A percentile compares a stretch with the other conserved stretches of the same genome.
Evolutionary conservation across 208 protist species (phyloP).

Genomic region (Plasmodiophora brassicae): DNA sequence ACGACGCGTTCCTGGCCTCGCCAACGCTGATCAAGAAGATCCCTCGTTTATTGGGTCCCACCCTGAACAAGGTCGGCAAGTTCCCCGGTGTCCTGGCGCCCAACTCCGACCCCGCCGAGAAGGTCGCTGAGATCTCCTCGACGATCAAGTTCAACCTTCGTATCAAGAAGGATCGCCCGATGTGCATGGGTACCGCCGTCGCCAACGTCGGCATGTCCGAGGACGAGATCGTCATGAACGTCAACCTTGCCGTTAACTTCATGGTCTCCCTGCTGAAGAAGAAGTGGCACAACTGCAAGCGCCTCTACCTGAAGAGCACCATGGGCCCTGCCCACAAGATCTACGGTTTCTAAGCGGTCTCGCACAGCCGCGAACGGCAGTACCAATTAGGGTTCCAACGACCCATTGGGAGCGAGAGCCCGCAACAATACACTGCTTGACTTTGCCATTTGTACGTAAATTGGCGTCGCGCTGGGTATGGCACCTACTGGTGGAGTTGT

Average conservation of each 20-base stretch:
- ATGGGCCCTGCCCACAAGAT: constrained; percentile 95
- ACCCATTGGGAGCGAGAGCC: background rate
- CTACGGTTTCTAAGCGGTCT: constrained; percentile 67
- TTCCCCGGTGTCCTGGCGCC: constrained; percentile 90
- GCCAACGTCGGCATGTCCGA: constrained; percentile 89
- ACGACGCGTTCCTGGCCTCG: constrained; percentile 95
- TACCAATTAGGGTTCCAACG: background rate
- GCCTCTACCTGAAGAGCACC: constrained; percentile 96
- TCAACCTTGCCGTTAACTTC: constrained; percentile 95
- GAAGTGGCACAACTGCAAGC: constrained; percentile 99
- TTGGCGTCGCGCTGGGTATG: too few relatives aligned
- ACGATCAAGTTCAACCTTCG: constrained; percentile 53
- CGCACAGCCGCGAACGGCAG: background rate
- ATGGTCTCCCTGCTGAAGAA: constrained; percentile 99
- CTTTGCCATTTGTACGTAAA: too few relatives aligned
- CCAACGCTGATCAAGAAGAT: constrained; percentile 95
- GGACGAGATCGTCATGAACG: constrained; percentile 86
- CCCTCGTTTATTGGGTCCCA: constrained; percentile 85
- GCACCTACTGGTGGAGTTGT: too few relatives aligned
- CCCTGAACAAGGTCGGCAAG: constrained; percentile 98
- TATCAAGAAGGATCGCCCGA: constrained; percentile 62
- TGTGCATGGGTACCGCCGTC: constrained; percentile 92
- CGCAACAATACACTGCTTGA: too few relatives aligned
- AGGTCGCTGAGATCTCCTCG: constrained; percentile 93
- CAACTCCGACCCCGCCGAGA: constrained; percentile 82